Conservation (phyloP, 306 rosid species). For the Hippophae tibetana region DNA sequence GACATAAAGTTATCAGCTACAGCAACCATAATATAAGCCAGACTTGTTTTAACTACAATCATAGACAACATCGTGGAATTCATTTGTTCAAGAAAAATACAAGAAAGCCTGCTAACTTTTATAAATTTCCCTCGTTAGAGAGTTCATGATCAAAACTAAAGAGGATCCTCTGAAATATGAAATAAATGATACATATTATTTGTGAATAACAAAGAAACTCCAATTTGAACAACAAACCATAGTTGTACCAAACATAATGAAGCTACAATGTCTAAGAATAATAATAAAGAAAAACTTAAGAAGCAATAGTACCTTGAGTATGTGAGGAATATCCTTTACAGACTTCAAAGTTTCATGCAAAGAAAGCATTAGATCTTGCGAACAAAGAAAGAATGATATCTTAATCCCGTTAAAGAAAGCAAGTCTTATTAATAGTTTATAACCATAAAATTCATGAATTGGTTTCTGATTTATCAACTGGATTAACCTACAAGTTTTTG, state of each 20-base stretch:
- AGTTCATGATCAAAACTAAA: slow-evolving; percentile 7
- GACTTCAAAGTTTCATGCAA: slow-evolving; percentile 73
- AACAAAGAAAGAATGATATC: slow-evolving; percentile 84
- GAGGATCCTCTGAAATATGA: background rate
- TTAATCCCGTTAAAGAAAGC: slow-evolving; percentile 43
- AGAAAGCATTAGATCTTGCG: slow-evolving; percentile 66
- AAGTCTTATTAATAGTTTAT: background rate
- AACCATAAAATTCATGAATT: too few species aligned
- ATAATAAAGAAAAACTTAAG: slow-evolving; percentile 4
- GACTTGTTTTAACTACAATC: too few species aligned
- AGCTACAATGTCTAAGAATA: slow-evolving; percentile 9
- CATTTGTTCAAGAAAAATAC: background rate
- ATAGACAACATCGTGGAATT: background rate
- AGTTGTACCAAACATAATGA: slow-evolving; percentile 19
- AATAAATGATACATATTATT: slow-evolving; percentile 2
- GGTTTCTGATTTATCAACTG: too few species aligned
- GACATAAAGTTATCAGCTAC: too few species aligned
- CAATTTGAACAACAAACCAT: slow-evolving; percentile 9
- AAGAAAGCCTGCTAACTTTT: background rate
- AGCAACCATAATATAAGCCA: too few species aligned
- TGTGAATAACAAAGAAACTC: background rate
- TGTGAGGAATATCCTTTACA: slow-evolving; percentile 79
- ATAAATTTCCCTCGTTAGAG: slow-evolving; percentile 1
- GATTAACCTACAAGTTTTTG: too few species aligned
- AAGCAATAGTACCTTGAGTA: slow-evolving; percentile 52